A percentile compares a stretch with the other conserved stretches of the same genome.
These are phyloP conservation scores for Lycium barbarum DNA, from an alignment of 257 asterid genomes.

Conservation along the genomic window DNA sequence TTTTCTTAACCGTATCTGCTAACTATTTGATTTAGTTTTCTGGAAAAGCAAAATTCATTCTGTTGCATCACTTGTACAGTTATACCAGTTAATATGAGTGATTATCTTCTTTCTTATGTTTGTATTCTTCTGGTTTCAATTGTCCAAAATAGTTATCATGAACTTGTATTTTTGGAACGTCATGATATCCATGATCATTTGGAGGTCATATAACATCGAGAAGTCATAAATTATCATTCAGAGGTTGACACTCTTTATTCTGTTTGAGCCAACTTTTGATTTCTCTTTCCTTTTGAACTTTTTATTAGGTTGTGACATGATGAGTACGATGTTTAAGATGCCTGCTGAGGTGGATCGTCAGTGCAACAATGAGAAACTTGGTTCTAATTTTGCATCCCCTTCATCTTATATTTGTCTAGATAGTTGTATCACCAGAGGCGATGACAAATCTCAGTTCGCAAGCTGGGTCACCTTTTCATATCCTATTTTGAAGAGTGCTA, in stretches of 20 bases:
- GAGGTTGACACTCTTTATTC: not conserved
- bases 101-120: not conserved
- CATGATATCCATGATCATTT: not conserved
- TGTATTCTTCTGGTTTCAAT: slow-evolving; percentile 13
- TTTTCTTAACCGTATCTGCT: too few relatives aligned
- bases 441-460: slow-evolving; percentile 37
- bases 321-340: slow-evolving; percentile 28
- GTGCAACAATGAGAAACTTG: slow-evolving; percentile 31
- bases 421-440: slow-evolving; percentile 25
- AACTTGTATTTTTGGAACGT: not conserved
- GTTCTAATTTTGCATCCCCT: slow-evolving; percentile 35
- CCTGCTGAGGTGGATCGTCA: slow-evolving; percentile 31
- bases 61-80: not conserved
- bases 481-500: slow-evolving; percentile 46
- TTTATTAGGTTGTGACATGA: slow-evolving; percentile 31
- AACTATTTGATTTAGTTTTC: slow-evolving; percentile 7
- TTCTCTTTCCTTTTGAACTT: slow-evolving; percentile 18
- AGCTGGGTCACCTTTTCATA: slow-evolving; percentile 33
- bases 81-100: not conserved
- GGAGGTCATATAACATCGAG: not conserved
- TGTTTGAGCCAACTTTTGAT: slow-evolving; percentile 19
- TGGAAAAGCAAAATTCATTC: not conserved
- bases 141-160: not conserved
- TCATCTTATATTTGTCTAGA: slow-evolving; percentile 30
- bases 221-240: not conserved